Percentiles rank a stretch among this genome's conserved stretches.
These are phyloP conservation scores for Aspergillus biplanus DNA, from an alignment of 495 filamentous ascomycete species.

Conservation along the genomic window DNA sequence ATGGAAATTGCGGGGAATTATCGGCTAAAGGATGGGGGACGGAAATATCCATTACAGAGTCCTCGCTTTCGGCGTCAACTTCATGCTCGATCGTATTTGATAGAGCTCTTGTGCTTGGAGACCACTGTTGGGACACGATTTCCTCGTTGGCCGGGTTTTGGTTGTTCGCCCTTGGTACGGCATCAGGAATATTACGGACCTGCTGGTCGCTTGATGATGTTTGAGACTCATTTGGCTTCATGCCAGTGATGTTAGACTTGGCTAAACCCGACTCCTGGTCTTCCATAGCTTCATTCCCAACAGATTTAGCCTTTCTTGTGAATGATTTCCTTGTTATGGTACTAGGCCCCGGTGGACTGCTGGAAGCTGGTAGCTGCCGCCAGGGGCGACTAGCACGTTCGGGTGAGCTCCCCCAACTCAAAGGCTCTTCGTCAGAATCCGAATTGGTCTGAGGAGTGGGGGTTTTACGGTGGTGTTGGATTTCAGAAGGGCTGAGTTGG, in stretches of 20 bases:
- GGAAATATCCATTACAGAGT: slow-evolving; percentile 58
- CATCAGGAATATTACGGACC: neutral
- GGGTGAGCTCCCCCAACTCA: slow-evolving; percentile 20
- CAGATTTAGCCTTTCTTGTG: neutral
- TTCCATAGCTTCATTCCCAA: neutral
- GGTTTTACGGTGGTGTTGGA: neutral
- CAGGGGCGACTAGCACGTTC: slow-evolving; percentile 14
- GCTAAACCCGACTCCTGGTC: neutral
- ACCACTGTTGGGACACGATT: neutral
- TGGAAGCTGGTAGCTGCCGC: slow-evolving; percentile 28
- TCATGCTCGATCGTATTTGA: slow-evolving; percentile 11
- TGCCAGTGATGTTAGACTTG: neutral
- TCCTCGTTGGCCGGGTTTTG: neutral
- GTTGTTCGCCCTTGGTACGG: neutral
- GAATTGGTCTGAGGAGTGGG: slow-evolving; percentile 7
- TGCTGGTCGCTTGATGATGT: neutral
- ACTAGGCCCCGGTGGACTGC: slow-evolving; percentile 28
- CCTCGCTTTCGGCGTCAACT: slow-evolving; percentile 41
- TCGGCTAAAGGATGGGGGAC: slow-evolving; percentile 52
- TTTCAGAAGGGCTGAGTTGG: neutral
- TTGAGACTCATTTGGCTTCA: neutral
- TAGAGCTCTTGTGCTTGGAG: neutral
- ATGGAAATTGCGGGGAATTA: slow-evolving; percentile 29
- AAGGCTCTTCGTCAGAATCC: slow-evolving; percentile 20
- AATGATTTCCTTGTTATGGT: neutral